Base-by-base conservation (phyloP, 768 basidiomycete species). In the Boletus pseudopeckii region DNA sequence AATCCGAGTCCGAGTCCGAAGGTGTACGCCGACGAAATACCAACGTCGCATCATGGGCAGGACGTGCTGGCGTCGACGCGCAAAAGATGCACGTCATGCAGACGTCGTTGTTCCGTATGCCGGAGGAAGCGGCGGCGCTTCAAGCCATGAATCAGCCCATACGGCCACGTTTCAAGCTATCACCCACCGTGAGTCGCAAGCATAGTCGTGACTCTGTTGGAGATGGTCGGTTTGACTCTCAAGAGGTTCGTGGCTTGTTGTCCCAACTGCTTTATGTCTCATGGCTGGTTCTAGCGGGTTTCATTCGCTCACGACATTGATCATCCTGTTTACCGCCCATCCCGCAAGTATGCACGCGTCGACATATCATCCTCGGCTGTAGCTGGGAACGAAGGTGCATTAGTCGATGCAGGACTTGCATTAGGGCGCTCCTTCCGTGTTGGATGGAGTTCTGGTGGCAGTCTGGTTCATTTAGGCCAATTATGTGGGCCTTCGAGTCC, bases 31-130 rank as follows among this genome's bases (percentile, higher is more conserved):
- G 46, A 48, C 70, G 66, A 7, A 71, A 83, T 54, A 71, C 80
- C 7, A 76, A 78, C 7, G 74, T 83, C 41, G 81, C 83, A 50
- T 82, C 88, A 37, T 90, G 89, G 87, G 83, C 85, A 14, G 79
- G 85, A 44, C 82, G 82, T 47, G 68, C 86, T 26, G 87, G 88
- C 6, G 75, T 94, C n/a, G 91, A 95, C 67, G 79, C 86, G 14
- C 90, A 91, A 68, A 87, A 85, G 72, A 84, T 94, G 79, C 89
- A 92, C 63, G 90, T 95, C 50, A 96, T 96, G 93, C 93, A 96
- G 64, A 84, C 89, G 0, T 87, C 89, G 33, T 72, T 96, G 48
- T 96, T 96, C 65, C 80, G 86, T 42, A 76, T 83, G 67, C 85
- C 85, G 14, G 87, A 90, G 65, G 86, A 88, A 63, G 85, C 81